Percentiles rank a stretch among this genome's conserved stretches.
These are phyloP conservation scores for Sporothrix mexicana DNA, from an alignment of 2,329 filamentous ascomycete genomes.

Conservation along the genomic window DNA sequence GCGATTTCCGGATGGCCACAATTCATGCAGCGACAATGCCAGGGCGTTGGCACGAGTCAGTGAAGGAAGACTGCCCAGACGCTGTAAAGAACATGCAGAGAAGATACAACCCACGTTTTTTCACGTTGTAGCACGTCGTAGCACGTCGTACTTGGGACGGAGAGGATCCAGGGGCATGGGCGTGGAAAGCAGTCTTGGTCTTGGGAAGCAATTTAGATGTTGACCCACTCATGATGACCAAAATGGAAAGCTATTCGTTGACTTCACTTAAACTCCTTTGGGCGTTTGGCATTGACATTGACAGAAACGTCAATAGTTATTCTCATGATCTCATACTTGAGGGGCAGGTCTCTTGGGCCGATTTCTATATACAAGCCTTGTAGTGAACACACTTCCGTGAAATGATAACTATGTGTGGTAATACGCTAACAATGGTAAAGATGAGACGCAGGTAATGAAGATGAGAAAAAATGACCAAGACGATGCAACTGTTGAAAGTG, in stretches of 20 bases:
- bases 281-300: no score
- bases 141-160: slow-evolving; percentile 5
- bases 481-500: not conserved
- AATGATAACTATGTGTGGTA: slow-evolving; percentile 10
- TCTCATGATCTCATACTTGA: not conserved
- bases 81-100: not conserved
- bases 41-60: slow-evolving; percentile 15
- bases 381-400: not conserved
- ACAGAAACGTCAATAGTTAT: no score
- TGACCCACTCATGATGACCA: slow-evolving; percentile 14
- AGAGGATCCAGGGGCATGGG: slow-evolving; percentile 4
- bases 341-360: not conserved
- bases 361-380: not conserved
- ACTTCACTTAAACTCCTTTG: no score
- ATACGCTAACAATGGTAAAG: not conserved
- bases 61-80: not conserved
- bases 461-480: not conserved
- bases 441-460: no score
- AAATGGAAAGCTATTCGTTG: slow-evolving; percentile 18
- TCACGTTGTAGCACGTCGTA: no score
- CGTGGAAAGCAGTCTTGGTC: not conserved
- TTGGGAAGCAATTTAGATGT: slow-evolving; percentile 2
- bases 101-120: not conserved
- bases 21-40: slow-evolving; percentile 7
- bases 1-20: slow-evolving; percentile 15